Base-by-base conservation (phyloP, 495 filamentous ascomycete genomes). In the Penicillium salamii region DNA sequence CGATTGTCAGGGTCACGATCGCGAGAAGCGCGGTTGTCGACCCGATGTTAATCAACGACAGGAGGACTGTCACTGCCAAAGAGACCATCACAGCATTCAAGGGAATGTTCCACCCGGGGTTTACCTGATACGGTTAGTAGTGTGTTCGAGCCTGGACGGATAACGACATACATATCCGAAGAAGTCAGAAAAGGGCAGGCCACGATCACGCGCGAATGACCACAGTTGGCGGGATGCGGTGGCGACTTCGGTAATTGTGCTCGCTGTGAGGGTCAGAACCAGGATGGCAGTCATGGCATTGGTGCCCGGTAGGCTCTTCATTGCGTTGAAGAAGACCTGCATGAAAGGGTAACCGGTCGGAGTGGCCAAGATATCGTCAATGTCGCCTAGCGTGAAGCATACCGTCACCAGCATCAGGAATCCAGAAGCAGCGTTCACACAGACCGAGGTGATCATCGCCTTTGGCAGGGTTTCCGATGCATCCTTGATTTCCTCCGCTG, bases 211-310 rank as follows among this genome's bases (percentile, higher is more conserved):
- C 4, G 78, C 78, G 61, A 80, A 84, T 3, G 78, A 75, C 71
- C 72, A 82, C 1, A 82, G 67, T 60, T 83, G 81, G 0, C 80
- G 69, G 8, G 79, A 81, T 9, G 78, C 73, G 0, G 79, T 81
- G 6, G 80, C 76, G 12, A 81, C 75, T 46, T 77, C 71, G 44
- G 72, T 80, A 43, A 83, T 72, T 2, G 73, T 72, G 13, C 75
- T 75, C 20, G 68, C 72, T 11, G 74, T 69, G 3, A 77, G 55
- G 4, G 78, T 69, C 9, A 84, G 50, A 3, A 79, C 62, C 23
- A 83, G 56, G 18, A 83, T 70, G 8, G 63, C 65, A 1, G 75
- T 78, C 69, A 82, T 73, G 14, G 69, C 67, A 31, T 71, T 76
- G 5, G 76, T 73, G 1, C 63, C 80, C 9, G 68, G 65, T 7